Conservation (phyloP, 805 yeast genomes). For the Kazachstania taianensis region DNA sequence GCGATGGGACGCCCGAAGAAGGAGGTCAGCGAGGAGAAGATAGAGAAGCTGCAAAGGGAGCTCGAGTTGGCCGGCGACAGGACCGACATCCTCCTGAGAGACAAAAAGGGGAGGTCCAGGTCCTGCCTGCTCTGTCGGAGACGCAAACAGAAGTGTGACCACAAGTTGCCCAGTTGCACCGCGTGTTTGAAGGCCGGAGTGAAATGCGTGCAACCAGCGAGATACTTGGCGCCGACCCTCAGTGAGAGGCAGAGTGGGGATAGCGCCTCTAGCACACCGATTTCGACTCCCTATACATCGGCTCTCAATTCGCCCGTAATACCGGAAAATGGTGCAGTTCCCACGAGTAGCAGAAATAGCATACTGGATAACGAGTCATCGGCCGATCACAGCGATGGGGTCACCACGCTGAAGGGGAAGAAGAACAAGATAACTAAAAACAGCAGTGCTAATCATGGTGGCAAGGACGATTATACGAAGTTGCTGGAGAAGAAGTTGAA, state of each 20-base stretch:
- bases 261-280: background rate
- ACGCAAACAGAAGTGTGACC: conserved; percentile 57
- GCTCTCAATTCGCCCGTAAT: background rate
- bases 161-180: conserved; percentile 52
- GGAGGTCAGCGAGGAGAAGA: conserved; percentile 26
- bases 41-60: conserved; percentile 28
- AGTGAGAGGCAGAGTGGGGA: background rate
- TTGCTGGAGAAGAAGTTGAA: conserved; percentile 47
- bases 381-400: background rate
- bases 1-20: conserved; percentile 31
- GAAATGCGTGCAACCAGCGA: conserved; percentile 53
- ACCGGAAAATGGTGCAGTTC: background rate
- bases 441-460: conserved; percentile 25
- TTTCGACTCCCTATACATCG: background rate
- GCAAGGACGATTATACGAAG: conserved; percentile 47
- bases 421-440: background rate
- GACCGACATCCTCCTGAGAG: conserved; percentile 25
- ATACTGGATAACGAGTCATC: background rate
- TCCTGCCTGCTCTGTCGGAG: conserved; percentile 48
- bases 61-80: conserved; percentile 27
- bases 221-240: conserved; percentile 26
- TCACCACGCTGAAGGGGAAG: background rate
- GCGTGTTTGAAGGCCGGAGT: conserved; percentile 57
- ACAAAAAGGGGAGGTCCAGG: conserved; percentile 47
- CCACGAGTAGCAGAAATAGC: background rate